Percentiles rank a stretch among this genome's conserved stretches.
These are phyloP conservation scores for Coniochaeta sp. DNA, from an alignment of 2,329 filamentous ascomycete genomes.

Conservation along the genomic window DNA sequence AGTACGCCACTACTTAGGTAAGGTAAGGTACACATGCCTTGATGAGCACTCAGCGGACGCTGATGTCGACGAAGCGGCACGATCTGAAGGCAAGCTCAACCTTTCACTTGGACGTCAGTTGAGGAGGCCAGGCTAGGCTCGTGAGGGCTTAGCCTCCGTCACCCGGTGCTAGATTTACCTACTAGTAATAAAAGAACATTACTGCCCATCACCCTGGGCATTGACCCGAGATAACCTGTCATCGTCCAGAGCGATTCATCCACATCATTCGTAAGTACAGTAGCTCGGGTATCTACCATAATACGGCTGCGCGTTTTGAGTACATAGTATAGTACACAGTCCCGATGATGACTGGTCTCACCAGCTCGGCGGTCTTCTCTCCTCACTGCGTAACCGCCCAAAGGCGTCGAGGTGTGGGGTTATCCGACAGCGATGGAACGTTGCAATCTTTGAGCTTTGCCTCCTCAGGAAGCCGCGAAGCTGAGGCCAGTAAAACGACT, in stretches of 20 bases:
- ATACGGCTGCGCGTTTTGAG: background rate
- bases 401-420: background rate
- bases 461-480: background rate
- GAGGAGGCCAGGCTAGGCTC: background rate
- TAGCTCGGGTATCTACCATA: no score
- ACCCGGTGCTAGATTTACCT: background rate
- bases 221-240: background rate
- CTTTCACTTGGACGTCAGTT: background rate
- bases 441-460: constrained; percentile 12
- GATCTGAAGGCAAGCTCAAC: background rate
- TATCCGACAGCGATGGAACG: constrained; percentile 12
- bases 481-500: background rate
- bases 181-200: background rate
- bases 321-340: no score
- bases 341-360: no score
- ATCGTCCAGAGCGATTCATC: no score
- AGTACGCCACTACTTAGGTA: no score
- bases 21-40: no score
- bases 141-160: background rate
- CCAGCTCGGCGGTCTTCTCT: background rate
- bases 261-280: no score
- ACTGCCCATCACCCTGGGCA: background rate
- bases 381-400: background rate
- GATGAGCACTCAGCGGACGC: background rate
- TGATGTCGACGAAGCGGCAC: background rate